phyloP scores from a whole-genome alignment of 2,329 filamentous ascomycete species.

The Epichloe sylvatica region DNA sequence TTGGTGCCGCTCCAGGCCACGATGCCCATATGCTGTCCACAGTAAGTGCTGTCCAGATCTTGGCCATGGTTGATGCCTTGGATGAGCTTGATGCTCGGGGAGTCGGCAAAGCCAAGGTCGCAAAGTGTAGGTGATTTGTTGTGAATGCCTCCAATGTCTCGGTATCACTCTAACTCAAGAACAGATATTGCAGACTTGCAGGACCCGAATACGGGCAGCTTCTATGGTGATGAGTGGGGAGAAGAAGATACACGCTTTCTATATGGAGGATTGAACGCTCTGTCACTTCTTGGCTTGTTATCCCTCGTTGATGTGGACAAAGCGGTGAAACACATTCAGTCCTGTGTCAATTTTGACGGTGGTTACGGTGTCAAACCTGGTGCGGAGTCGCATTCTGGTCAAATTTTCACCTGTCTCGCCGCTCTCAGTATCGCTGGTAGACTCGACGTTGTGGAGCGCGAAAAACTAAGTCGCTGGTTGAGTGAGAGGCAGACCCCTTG shows the following conservation, averaged over 20 bases:
- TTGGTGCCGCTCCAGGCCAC: conserved; percentile 85
- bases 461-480: conserved; percentile 77
- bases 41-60: conserved; percentile 84
- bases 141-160: conserved; percentile 5
- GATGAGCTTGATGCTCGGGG: conserved; percentile 64
- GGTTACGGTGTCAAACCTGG: conserved; percentile 83
- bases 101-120: conserved; percentile 53
- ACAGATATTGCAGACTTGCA: conserved; percentile 70
- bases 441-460: conserved; percentile 67
- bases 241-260: conserved; percentile 92
- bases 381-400: conserved; percentile 86
- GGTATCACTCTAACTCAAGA: conserved; percentile 6
- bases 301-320: conserved; percentile 63
- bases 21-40: conserved; percentile 96
- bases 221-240: conserved; percentile 91
- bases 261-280: conserved; percentile 75
- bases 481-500: conserved; percentile 81
- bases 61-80: conserved; percentile 74
- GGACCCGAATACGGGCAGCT: conserved; percentile 67
- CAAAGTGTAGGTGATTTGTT: conserved; percentile 50
- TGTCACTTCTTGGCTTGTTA: conserved; percentile 68
- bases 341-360: conserved; percentile 87
- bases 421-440: conserved; percentile 72
- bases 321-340: conserved; percentile 63
- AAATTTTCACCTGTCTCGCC: conserved; percentile 88